phyloP scores from a whole-genome alignment of 164 flowering plant genomes.

The Stephania japonica region DNA sequence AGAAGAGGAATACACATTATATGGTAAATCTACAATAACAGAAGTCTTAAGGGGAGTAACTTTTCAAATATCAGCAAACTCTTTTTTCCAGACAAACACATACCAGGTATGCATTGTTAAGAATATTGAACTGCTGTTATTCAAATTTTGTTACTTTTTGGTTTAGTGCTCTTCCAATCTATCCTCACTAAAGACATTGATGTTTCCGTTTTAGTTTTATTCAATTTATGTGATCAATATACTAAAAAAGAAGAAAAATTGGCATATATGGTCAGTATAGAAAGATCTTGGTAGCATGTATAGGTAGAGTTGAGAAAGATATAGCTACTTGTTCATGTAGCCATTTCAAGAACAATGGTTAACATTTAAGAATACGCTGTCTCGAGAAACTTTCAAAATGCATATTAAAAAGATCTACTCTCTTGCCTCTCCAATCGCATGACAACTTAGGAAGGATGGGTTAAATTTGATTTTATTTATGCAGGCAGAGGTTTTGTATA shows the following conservation, averaged over 20 bases:
- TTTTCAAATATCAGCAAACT: constrained; percentile 95
- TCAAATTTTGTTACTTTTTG: background rate
- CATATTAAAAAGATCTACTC: background rate
- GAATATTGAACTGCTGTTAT: background rate
- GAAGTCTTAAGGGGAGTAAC: constrained; percentile 78
- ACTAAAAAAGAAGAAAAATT: background rate
- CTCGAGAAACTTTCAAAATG: background rate
- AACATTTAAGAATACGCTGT: background rate
- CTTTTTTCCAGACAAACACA: constrained; percentile 97
- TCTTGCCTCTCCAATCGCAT: background rate
- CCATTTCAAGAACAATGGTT: background rate
- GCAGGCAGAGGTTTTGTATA: constrained; percentile 92
- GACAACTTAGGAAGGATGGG: background rate
- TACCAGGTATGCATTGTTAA: constrained; percentile 51
- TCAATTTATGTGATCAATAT: background rate
- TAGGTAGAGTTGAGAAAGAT: no score
- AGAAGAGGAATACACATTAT: constrained; percentile 68
- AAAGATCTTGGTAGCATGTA: no score
- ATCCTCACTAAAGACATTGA: background rate
- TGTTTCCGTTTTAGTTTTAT: background rate
- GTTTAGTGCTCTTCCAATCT: background rate
- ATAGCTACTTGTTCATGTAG: background rate
- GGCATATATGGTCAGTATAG: no score
- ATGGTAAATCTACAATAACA: constrained; percentile 76
- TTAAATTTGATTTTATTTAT: constrained; percentile 7